Evolutionary conservation across 441 rosid genomes (phyloP), one percentile per base, ranked within the genome.

Genomic region (Hura crepitans): DNA sequence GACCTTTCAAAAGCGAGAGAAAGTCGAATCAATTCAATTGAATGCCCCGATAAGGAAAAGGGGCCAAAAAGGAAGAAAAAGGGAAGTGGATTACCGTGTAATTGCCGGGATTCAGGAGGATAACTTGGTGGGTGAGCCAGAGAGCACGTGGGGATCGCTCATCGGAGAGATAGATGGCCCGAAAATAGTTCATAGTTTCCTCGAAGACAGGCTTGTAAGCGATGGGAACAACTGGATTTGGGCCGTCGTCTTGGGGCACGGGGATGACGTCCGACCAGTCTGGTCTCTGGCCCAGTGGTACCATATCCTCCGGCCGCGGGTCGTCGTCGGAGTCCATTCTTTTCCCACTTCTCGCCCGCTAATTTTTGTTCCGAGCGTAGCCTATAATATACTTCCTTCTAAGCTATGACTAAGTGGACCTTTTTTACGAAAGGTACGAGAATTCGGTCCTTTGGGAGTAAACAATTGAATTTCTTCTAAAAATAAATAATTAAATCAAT

Each of bases 131-230:
- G 17, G 97, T 88, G 72, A 95, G 90, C 7, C 58, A 74, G 45
- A 92, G 88, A 39, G 97, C 81, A 43, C 98, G 97, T 68, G 87
- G 84, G 49, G 98, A 92, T 67, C 88, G 88, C 81, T 95, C 99
- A 39, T 83, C 80, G 66, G 94, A 78, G 69, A 39, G 42, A 76
- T 85, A 95, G 49, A 95, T 66, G 62, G 97, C 96, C 6, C 99
- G 90, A 73, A 95, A 95, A 84, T 90, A 95, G 83, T 86, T 86
- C 96, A 95, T 95, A 6, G 91, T 83, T 84, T 92, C 96, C 27
- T 84, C 83, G 75, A 95, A 95, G 10, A 87, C 86, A 42, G 86
- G 91, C 77, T 82, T 86, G 87, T 90, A 92, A 1, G 87, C 96
- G 78, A 92, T 92, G 31, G 90, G 83, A 0, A 90, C 97, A 49